Conservation (phyloP, 306 rosid genomes). For the Oemleria cerasiformis region DNA sequence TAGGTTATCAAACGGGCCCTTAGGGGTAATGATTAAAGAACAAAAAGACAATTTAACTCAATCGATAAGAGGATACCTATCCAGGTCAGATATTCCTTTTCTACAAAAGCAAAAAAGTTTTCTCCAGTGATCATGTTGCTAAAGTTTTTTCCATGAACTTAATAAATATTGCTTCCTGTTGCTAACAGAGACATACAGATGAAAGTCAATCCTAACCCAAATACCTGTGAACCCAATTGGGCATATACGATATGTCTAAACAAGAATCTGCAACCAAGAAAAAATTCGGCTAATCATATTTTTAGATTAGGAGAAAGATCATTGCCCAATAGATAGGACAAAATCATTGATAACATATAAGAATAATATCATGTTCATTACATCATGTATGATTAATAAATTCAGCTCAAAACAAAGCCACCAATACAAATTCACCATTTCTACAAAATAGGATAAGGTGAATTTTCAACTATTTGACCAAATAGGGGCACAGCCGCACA, state of each 20-base stretch:
- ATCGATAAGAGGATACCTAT: neutral
- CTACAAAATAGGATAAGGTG: neutral
- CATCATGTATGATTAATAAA: no score
- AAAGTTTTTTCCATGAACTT: neutral
- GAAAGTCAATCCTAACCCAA: neutral
- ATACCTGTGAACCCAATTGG: neutral
- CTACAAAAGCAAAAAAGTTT: neutral
- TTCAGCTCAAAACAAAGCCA: neutral
- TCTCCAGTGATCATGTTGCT: neutral
- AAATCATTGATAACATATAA: neutral
- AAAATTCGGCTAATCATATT: neutral
- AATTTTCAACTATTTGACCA: neutral
- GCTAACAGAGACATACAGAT: neutral
- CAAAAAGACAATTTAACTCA: neutral
- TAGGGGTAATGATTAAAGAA: no score
- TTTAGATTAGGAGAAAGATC: neutral
- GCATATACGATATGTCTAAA: neutral
- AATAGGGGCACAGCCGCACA: neutral
- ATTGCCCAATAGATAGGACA: neutral
- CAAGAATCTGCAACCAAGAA: neutral
- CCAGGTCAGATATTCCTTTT: neutral
- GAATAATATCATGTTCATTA: neutral
- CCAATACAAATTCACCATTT: neutral
- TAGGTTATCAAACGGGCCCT: no score
- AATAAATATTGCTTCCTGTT: neutral